Base-by-base conservation (phyloP, 495 filamentous ascomycete species). In the Delitschia confertaspora region DNA sequence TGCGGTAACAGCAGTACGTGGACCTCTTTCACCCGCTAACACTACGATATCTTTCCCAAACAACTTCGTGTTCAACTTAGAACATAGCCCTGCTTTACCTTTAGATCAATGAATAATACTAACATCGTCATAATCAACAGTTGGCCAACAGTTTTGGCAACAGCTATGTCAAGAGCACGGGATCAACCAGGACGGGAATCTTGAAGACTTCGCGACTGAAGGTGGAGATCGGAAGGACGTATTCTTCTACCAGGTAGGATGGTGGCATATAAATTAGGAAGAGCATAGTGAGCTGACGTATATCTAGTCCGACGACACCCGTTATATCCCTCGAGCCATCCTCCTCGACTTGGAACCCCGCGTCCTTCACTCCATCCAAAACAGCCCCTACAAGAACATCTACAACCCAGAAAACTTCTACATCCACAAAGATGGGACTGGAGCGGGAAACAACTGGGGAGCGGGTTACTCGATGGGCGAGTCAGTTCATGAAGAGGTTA, bases 391-490 rank as follows among this genome's bases (percentile, higher is more conserved):
- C 69, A 82, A 80, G 56, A 95, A 96, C 60, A 98, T 98, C 42
- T 98, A 96, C 73, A 98, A 98, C 63, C 91, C 91, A 6, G 91
- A 98, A 61, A 98, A 98, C 69, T 95, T 96, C 64, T 95, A 88
- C 57, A 74, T 95, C 23, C 85, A 87, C 51, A 86, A 88, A 61
- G 81, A 85, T 60, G 91, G 93, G 33, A 78, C 81, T 31, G 91
- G 91, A 22, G 91, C 93, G 4, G 91, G 87, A 42, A 98, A 98
- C 62, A 96, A 95, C 62, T 98, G 91, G 91, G 91, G 85, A 45
- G 80, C 88, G 51, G 91, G 91, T 13, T 96, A 96, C 66, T 76
- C 86, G 31, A 81, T 82, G n/a, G 91, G 88, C 47, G 88, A 95
- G 60, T 69, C 69, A 21, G 87, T 98, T 14, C 85, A 95, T 51